phyloP scores from a whole-genome alignment of 257 asterid species.

The Pogostemon cablin region DNA sequence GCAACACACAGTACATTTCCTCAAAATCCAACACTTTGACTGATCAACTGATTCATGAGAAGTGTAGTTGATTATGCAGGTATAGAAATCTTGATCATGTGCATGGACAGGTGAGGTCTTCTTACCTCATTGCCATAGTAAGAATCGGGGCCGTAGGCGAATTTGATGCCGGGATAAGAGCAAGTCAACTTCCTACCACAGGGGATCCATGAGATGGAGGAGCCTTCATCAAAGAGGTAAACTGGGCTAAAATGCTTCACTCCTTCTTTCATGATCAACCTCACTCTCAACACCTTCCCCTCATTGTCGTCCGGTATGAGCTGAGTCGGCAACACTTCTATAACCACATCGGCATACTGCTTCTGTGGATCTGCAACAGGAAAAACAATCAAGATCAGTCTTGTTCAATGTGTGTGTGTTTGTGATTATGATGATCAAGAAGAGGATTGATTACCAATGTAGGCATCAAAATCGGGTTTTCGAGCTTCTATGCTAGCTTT shows the following conservation, averaged over 20 bases:
- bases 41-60: not conserved
- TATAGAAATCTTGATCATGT: not conserved
- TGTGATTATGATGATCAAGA: not conserved
- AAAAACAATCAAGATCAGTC: not conserved
- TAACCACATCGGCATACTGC: conserved; percentile 90
- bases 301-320: conserved; percentile 92
- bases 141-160: conserved; percentile 81
- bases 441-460: conserved; percentile 59
- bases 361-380: conserved; percentile 79
- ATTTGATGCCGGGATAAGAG: conserved; percentile 98
- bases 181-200: conserved; percentile 97
- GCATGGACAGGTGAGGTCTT: not conserved
- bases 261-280: conserved; percentile 88
- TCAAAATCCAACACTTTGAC: not conserved
- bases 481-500: conserved; percentile 96
- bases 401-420: not conserved
- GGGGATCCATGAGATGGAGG: conserved; percentile 94
- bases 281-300: conserved; percentile 92
- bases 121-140: conserved; percentile 87
- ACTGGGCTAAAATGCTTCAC: conserved; percentile 80
- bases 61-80: not conserved
- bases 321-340: conserved; percentile 90
- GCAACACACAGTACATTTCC: not conserved
- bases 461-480: conserved; percentile 94
- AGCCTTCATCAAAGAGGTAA: conserved; percentile 95